Conservation (phyloP, 768 basidiomycete genomes). For the Clavulina sp. region DNA sequence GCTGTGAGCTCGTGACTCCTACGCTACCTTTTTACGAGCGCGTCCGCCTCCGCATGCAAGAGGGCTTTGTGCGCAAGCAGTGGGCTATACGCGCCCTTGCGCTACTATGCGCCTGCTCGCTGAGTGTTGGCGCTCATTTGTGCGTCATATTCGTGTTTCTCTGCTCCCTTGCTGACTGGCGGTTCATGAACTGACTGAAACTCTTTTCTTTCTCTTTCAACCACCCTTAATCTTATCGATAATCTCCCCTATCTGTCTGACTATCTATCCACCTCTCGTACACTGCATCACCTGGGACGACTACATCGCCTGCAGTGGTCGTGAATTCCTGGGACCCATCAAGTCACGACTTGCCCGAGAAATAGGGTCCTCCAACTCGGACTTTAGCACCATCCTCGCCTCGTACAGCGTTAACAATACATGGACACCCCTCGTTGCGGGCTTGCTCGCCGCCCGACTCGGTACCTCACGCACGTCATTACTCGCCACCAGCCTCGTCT, state of each 20-base stretch:
- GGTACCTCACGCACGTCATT: slow-evolving; percentile 60
- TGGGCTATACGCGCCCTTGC: slow-evolving; percentile 37
- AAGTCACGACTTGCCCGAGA: slow-evolving; percentile 53
- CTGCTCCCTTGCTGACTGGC: too few species aligned
- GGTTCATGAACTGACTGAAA: too few species aligned
- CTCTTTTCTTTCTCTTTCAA: not conserved
- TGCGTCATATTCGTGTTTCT: slow-evolving; percentile 19
- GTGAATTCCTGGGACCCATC: slow-evolving; percentile 60
- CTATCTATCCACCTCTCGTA: too few species aligned
- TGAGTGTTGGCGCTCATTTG: slow-evolving; percentile 69
- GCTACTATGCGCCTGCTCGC: slow-evolving; percentile 49
- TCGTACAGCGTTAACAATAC: slow-evolving; percentile 50
- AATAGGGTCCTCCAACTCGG: slow-evolving; percentile 55
- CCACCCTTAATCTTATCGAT: slow-evolving; percentile 1
- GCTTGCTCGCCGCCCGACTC: slow-evolving; percentile 47
- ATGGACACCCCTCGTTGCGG: slow-evolving; percentile 63
- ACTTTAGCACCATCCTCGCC: slow-evolving; percentile 62
- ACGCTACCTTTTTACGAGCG: too few species aligned
- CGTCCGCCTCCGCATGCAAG: too few species aligned
- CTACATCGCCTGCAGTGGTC: slow-evolving; percentile 28
- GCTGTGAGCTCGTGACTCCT: too few species aligned
- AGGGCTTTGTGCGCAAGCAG: too few species aligned
- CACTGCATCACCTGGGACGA: not conserved
- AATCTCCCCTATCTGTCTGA: not conserved
- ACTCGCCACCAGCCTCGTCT: slow-evolving; percentile 54